These are phyloP conservation scores for Epichloe glyceriae DNA, from an alignment of 2,329 filamentous ascomycete genomes.

Conservation along the genomic window DNA sequence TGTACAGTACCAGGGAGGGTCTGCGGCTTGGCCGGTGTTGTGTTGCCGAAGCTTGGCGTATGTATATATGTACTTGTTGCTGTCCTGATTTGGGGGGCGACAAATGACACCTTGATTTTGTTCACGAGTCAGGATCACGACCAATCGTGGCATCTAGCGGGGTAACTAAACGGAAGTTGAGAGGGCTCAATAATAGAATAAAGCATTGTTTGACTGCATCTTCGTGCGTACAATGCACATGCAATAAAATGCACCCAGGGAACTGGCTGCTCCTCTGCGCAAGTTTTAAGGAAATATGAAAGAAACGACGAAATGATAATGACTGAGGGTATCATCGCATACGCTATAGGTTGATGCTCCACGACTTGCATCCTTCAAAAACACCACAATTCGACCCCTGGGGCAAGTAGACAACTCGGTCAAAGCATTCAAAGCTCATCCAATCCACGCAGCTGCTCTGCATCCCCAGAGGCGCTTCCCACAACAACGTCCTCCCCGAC, in stretches of 20 bases:
- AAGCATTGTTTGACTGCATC: too few species aligned
- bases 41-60: too few species aligned
- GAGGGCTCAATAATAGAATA: too few species aligned
- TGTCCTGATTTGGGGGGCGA: too few species aligned
- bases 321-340: neutral
- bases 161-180: too few species aligned
- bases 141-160: too few species aligned
- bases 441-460: conserved; percentile 29
- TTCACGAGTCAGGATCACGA: neutral
- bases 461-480: conserved; percentile 16
- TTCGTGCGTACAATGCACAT: too few species aligned
- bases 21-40: too few species aligned
- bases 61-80: too few species aligned
- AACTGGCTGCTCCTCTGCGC: neutral
- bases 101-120: neutral
- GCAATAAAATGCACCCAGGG: too few species aligned
- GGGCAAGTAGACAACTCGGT: neutral
- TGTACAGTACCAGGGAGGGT: too few species aligned
- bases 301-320: neutral
- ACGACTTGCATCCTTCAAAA: neutral
- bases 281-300: neutral
- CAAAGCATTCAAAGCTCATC: conserved; percentile 30
- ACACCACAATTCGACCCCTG: too few species aligned
- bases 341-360: neutral
- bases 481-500: conserved; percentile 11